Conservation (phyloP, 106 monocot genomes). For the Chionographis japonica region DNA sequence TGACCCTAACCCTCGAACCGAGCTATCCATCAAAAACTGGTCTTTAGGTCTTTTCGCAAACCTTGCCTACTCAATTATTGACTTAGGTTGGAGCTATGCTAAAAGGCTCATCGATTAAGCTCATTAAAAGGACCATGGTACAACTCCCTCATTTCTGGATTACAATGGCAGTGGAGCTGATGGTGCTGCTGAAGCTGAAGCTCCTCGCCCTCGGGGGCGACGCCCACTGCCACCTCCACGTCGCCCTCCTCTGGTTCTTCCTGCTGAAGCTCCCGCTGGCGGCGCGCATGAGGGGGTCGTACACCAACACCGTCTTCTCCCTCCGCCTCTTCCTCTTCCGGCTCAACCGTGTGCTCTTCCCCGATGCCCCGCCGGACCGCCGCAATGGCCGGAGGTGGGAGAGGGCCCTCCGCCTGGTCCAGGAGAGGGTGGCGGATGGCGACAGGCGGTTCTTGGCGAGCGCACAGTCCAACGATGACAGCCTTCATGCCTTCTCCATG, state of each 20-base stretch:
- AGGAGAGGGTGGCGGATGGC: conserved; percentile 12
- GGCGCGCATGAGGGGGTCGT: conserved; percentile 15
- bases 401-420: conserved; percentile 36
- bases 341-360: conserved; percentile 27
- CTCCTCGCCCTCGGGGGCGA: conserved; percentile 15
- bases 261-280: conserved; percentile 35
- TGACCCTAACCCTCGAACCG: too few relatives aligned
- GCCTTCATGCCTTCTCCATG: conserved; percentile 28
- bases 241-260: conserved; percentile 38
- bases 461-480: conserved; percentile 17
- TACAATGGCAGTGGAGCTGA: conserved; percentile 18
- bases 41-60: too few relatives aligned
- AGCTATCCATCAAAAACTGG: too few relatives aligned
- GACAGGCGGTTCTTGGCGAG: not conserved
- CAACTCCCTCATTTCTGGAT: too few relatives aligned
- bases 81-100: too few relatives aligned
- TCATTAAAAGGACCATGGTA: too few relatives aligned
- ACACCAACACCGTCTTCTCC: conserved; percentile 18
- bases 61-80: too few relatives aligned
- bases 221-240: conserved; percentile 27
- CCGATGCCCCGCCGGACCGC: conserved; percentile 3
- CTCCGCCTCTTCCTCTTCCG: conserved; percentile 45
- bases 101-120: too few relatives aligned
- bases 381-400: conserved; percentile 29
- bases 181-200: conserved; percentile 31